Conservation (phyloP, 148 eudicot genomes). For the Heliosperma pusillum region DNA sequence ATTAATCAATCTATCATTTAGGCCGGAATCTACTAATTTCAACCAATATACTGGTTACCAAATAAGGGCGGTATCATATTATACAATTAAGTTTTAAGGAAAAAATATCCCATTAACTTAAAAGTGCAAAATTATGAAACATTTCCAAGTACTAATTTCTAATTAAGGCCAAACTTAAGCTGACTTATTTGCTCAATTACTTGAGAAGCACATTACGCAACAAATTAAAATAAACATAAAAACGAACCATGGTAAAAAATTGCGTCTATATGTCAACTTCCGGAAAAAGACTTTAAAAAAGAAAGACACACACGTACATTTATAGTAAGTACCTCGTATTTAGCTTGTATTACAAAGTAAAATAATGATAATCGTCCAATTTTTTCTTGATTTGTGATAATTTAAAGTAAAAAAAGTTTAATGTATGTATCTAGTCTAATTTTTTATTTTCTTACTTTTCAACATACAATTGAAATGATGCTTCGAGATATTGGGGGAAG, state of each 20-base stretch:
- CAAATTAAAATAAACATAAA: neutral
- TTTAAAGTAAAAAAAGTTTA: neutral
- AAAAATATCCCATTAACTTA: neutral
- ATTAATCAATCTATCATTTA: no score
- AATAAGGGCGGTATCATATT: no score
- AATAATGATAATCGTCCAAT: neutral
- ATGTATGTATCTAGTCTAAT: neutral
- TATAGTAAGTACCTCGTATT: neutral
- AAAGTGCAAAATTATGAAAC: neutral
- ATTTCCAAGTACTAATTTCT: neutral
- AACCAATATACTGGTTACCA: no score
- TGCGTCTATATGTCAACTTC: conserved; percentile 8
- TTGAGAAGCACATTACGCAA: neutral
- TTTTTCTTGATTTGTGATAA: neutral
- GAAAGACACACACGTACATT: neutral
- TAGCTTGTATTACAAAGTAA: neutral
- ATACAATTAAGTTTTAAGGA: no score
- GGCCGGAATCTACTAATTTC: no score
- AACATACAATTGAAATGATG: neutral
- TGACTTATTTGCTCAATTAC: neutral
- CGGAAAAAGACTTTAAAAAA: neutral
- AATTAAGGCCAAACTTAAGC: conserved; percentile 3
- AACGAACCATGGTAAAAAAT: conserved; percentile 2
- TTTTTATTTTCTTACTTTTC: neutral
- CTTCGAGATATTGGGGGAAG: neutral